Percentiles rank a stretch among this genome's conserved stretches.
Conservation (phyloP, 192 early-diverging fungal genomes). For the Funneliformis mosseae region DNA sequence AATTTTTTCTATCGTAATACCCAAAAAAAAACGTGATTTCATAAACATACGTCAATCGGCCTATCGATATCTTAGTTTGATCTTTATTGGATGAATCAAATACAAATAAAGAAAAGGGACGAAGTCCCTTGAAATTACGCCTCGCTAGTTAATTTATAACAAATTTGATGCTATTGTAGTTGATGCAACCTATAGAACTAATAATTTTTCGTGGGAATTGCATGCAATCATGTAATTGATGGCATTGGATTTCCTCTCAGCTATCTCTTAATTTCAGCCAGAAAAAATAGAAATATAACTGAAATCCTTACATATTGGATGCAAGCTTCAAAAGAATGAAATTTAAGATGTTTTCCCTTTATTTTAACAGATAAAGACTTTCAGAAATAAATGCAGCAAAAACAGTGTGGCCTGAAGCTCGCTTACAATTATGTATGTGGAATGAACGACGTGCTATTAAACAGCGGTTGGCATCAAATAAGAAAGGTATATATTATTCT, state of each 20-base stretch:
- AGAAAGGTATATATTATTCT: too few relatives aligned
- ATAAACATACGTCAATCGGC: too few relatives aligned
- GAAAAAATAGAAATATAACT: background rate
- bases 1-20: too few relatives aligned
- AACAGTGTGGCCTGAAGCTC: background rate
- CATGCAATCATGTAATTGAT: constrained; percentile 12
- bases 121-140: too few relatives aligned
- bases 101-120: too few relatives aligned
- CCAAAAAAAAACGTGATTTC: too few relatives aligned
- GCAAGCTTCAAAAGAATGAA: background rate
- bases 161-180: constrained; percentile 8
- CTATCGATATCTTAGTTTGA: too few relatives aligned
- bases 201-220: constrained; percentile 3
- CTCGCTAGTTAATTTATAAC: background rate
- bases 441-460: background rate
- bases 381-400: constrained; percentile 28
- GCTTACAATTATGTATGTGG: background rate
- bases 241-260: constrained; percentile 8
- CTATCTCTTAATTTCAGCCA: background rate
- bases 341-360: background rate
- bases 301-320: background rate
- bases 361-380: background rate
- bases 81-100: too few relatives aligned
- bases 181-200: background rate
- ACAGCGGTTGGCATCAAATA: background rate